Base-by-base conservation (phyloP, 495 filamentous ascomycete species). In the Penicillium paradoxum region DNA sequence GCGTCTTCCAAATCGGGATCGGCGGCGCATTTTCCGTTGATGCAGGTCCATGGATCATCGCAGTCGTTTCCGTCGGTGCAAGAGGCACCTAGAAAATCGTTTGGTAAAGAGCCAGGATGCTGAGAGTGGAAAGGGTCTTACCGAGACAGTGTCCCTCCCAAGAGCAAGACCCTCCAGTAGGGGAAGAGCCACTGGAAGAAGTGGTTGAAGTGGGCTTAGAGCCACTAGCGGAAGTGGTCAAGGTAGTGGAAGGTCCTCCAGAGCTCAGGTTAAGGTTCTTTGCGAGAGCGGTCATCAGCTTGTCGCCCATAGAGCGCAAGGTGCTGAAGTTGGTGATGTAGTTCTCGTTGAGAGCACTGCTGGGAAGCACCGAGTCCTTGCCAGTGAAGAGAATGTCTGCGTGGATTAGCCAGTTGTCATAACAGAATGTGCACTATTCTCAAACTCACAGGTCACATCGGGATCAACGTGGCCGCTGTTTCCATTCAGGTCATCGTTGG, bases 241-340 rank as follows among this genome's bases (percentile, higher is more conserved):
- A 38, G 34, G 44, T 32, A 0, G 24, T 44, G 9, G 53, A 19
- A 49, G 60, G 45, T 0, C 53, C 57, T 15, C 48, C 48, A 33
- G 56, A 43, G 3, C 25, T 44, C 21, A 72, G 44, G 25, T 59
- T 56, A 4, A 58, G 40, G 14, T 54, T 62, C 41, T 60, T 57
- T n/a, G 52, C 87, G 78, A 72, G 53, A 13, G 56, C 41, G 32
- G 44, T 57, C 30, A 66, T 49, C 8, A 70, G 49, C 15, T 52
- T 59, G 37, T 72, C 66, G 3, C 69, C 67, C 62, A 64, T 69
- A 6, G 67, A 64, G 3, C 61, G 64, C 5, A 73, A 51, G 3
- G 58, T 62, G 27, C 33, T 63, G 41, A 73, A 73, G 54, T 73
- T 65, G 19, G 70, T 67, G 18, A 73, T 54, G 27, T 70, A 73